Percentiles rank a stretch among this genome's conserved stretches.
Conservation (phyloP, 129 eudicot species). For the Rutidosis leptorrhynchoides region DNA sequence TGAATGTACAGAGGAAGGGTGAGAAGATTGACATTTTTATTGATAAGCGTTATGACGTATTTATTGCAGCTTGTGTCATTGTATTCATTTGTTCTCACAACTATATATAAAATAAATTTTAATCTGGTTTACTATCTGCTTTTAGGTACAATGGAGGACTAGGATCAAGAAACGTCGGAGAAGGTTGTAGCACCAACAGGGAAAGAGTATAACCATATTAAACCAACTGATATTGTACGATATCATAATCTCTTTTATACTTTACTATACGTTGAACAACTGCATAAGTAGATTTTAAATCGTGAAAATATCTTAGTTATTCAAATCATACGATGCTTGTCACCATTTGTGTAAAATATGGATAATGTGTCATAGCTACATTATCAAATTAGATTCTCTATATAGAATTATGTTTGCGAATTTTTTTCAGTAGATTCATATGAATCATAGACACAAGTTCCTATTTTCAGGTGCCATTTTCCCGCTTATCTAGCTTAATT, state of each 20-base stretch:
- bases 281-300: neutral
- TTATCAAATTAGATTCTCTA: slow-evolving; percentile 12
- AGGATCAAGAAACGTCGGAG: slow-evolving; percentile 61
- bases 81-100: neutral
- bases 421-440: slow-evolving; percentile 33
- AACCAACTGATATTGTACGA: slow-evolving; percentile 64
- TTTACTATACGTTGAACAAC: neutral
- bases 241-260: slow-evolving; percentile 12
- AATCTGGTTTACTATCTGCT: neutral
- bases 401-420: slow-evolving; percentile 32
- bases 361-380: neutral
- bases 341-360: neutral
- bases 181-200: slow-evolving; percentile 56
- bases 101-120: neutral
- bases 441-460: slow-evolving; percentile 33
- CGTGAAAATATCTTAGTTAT: neutral
- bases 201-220: slow-evolving; percentile 61
- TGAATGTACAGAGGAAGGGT: slow-evolving; percentile 64
- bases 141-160: slow-evolving; percentile 62
- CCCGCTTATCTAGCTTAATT: slow-evolving; percentile 9
- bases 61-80: slow-evolving; percentile 7
- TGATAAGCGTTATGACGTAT: slow-evolving; percentile 53
- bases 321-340: neutral
- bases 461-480: slow-evolving; percentile 34
- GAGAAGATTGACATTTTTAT: slow-evolving; percentile 66